These are phyloP conservation scores for Phaseolus coccineus DNA, from an alignment of 331 rosid species.

Conservation along the genomic window DNA sequence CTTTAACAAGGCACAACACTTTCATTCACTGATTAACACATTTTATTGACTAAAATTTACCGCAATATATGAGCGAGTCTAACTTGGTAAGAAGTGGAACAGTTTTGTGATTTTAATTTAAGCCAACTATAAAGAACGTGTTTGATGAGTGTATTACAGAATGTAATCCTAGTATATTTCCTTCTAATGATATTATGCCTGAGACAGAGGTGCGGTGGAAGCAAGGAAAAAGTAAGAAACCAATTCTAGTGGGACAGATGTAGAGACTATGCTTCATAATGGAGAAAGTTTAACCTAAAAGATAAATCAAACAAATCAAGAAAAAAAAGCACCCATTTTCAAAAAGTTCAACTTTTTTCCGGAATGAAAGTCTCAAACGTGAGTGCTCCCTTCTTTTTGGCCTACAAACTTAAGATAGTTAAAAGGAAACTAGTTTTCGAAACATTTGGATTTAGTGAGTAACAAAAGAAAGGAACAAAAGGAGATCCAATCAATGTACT, in stretches of 20 bases:
- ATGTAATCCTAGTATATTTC: neutral
- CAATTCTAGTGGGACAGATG: conserved; percentile 26
- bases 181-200: conserved; percentile 23
- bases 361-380: neutral
- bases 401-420: neutral
- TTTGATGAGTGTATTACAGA: neutral
- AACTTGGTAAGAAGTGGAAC: too few species aligned
- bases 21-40: neutral
- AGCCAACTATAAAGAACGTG: neutral
- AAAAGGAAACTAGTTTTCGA: neutral
- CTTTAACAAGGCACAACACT: neutral
- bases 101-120: neutral
- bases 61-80: too few species aligned
- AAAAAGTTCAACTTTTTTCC: neutral
- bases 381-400: neutral
- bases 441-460: neutral
- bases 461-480: neutral
- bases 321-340: conserved; percentile 23
- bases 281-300: conserved; percentile 27
- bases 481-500: conserved; percentile 21
- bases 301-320: conserved; percentile 1
- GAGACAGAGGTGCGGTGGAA: conserved; percentile 40
- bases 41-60: neutral
- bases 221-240: conserved; percentile 22
- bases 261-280: conserved; percentile 23